Conservation (phyloP, 2,329 filamentous ascomycete species). For the Phyllosticta ampelicida region DNA sequence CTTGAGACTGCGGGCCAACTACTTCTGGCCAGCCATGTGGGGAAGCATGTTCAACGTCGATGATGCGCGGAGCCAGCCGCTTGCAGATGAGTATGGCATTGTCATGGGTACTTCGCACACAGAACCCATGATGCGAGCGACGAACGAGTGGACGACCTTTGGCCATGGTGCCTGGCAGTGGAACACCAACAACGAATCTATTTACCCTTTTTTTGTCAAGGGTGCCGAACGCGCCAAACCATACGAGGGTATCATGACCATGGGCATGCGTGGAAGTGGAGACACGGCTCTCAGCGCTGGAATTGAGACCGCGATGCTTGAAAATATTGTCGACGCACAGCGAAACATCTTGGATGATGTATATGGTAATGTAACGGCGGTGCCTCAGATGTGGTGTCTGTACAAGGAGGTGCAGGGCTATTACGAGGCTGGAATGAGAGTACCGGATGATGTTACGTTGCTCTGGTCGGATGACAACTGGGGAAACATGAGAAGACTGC, state of each 20-base stretch:
- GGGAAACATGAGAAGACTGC: conserved; percentile 54
- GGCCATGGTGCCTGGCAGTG: conserved; percentile 56
- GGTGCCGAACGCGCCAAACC: conserved; percentile 54
- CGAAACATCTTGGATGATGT: conserved; percentile 47
- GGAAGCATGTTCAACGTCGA: conserved; percentile 62
- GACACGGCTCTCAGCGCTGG: conserved; percentile 51
- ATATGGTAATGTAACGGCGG: conserved; percentile 40
- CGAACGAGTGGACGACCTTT: conserved; percentile 39
- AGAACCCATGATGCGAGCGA: conserved; percentile 56
- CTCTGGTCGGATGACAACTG: conserved; percentile 62
- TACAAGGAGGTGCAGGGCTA: conserved; percentile 68
- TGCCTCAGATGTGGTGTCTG: conserved; percentile 61
- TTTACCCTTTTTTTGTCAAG: conserved; percentile 57
- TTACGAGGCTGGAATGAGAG: conserved; percentile 50
- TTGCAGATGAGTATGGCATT: conserved; percentile 63
- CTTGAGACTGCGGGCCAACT: conserved; percentile 59
- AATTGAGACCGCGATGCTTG: conserved; percentile 48
- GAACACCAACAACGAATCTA: conserved; percentile 56
- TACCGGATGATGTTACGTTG: conserved; percentile 56
- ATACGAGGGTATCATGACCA: conserved; percentile 56
- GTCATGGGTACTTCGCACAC: conserved; percentile 65
- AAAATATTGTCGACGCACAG: conserved; percentile 51
- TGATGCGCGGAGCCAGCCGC: conserved; percentile 55
- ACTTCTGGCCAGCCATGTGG: conserved; percentile 66
- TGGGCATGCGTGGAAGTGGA: conserved; percentile 58